Conservation (phyloP, 2,329 filamentous ascomycete genomes). For the Hysterium pulicare region DNA sequence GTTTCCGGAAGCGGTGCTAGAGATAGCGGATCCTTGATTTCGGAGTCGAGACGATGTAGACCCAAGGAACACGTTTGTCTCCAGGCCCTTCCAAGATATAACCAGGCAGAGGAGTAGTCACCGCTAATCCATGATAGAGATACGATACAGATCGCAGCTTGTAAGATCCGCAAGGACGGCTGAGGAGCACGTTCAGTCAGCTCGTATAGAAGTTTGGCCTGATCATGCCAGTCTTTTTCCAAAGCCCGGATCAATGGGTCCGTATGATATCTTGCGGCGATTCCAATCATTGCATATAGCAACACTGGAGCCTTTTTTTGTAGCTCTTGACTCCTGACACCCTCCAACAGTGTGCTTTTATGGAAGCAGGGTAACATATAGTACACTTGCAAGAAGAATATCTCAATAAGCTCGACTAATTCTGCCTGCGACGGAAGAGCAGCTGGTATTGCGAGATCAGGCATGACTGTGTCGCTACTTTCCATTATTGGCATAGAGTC, state of each 20-base stretch:
- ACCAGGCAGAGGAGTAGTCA: slow-evolving; percentile 27
- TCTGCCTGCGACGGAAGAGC: slow-evolving; percentile 15
- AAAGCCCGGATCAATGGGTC: slow-evolving; percentile 16
- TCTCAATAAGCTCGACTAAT: slow-evolving; percentile 17
- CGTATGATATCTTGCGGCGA: slow-evolving; percentile 21
- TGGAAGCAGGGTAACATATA: slow-evolving; percentile 28
- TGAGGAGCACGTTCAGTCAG: slow-evolving; percentile 17
- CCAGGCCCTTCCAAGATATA: slow-evolving; percentile 32
- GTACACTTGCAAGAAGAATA: slow-evolving; percentile 26
- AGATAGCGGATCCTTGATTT: background rate
- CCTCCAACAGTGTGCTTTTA: slow-evolving; percentile 13
- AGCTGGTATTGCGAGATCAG: slow-evolving; percentile 7
- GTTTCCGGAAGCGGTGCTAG: slow-evolving; percentile 4
- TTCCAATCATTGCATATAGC: slow-evolving; percentile 24
- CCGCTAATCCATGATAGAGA: slow-evolving; percentile 21
- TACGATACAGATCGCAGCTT: slow-evolving; percentile 23
- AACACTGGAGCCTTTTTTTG: slow-evolving; percentile 19
- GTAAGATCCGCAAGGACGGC: slow-evolving; percentile 21
- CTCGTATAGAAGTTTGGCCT: slow-evolving; percentile 27
- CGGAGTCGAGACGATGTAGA: slow-evolving; percentile 27
- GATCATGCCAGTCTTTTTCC: slow-evolving; percentile 24
- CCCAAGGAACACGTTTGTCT: slow-evolving; percentile 25
- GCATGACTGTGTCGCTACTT: slow-evolving; percentile 4
- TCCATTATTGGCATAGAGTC: slow-evolving; percentile 2
- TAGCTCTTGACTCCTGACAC: slow-evolving; percentile 13